A percentile compares a stretch with the other conserved stretches of the same genome.
Conservation (phyloP, 2,329 filamentous ascomycete genomes). For the Beauveria varroae region DNA sequence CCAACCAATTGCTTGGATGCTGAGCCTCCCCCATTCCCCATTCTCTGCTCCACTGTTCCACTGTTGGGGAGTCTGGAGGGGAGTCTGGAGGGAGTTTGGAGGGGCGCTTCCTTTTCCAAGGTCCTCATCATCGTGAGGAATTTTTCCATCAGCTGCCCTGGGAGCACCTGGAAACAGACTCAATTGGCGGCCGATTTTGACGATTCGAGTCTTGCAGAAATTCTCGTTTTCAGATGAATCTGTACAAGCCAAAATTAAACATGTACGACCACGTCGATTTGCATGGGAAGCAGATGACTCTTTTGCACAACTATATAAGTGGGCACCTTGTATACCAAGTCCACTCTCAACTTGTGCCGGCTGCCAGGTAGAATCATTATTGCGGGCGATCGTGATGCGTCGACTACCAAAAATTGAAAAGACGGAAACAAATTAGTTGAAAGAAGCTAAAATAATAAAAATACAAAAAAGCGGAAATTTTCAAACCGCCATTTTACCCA, state of each 20-base stretch:
- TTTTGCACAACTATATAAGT: not conserved
- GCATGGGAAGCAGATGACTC: not conserved
- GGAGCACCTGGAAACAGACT: not conserved
- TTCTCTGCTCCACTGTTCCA: too few relatives aligned
- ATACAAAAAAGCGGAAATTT: not conserved
- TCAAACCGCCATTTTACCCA: not conserved
- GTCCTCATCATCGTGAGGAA: not conserved
- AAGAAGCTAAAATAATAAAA: not conserved
- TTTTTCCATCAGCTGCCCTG: not conserved
- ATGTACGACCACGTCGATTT: not conserved
- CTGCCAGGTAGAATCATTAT: not conserved
- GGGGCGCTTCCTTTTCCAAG: not conserved
- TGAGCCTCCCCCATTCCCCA: too few relatives aligned
- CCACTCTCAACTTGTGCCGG: not conserved
- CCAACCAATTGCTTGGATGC: too few relatives aligned
- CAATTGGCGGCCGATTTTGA: not conserved
- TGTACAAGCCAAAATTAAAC: not conserved
- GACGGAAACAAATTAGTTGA: not conserved
- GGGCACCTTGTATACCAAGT: not conserved
- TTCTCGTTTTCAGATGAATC: not conserved
- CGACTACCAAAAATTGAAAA: not conserved
- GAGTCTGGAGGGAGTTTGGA: too few relatives aligned
- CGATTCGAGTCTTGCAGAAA: not conserved
- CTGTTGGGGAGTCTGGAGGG: too few relatives aligned
- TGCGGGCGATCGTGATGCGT: slow-evolving; percentile 3